These are phyloP conservation scores for Penicillium frequentans DNA, from an alignment of 2,329 filamentous ascomycete species.

Conservation along the genomic window DNA sequence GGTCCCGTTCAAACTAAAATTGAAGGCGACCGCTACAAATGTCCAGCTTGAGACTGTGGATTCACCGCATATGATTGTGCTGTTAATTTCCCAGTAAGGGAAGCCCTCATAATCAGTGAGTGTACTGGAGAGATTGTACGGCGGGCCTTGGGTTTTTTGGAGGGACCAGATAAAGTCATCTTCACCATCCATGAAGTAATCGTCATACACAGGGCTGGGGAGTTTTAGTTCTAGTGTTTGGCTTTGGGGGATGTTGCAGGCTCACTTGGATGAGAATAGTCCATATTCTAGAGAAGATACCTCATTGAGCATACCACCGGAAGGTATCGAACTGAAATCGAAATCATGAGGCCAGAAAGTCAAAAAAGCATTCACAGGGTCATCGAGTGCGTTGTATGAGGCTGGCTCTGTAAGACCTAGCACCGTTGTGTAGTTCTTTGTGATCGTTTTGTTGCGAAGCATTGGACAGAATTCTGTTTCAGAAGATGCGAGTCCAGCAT, in stretches of 20 bases:
- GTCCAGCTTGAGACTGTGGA: not conserved
- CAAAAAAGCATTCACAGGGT: not conserved
- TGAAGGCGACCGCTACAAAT: not conserved
- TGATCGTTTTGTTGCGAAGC: not conserved
- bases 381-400: not conserved
- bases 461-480: not conserved
- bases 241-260: too few species aligned
- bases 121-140: not conserved
- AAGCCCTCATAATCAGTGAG: not conserved
- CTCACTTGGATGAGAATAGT: not conserved
- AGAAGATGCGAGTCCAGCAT: not conserved
- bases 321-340: not conserved
- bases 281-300: not conserved
- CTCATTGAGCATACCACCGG: not conserved
- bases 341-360: not conserved
- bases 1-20: not conserved
- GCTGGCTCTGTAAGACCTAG: not conserved
- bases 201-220: not conserved
- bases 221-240: not conserved
- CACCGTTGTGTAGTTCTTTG: not conserved
- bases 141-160: not conserved
- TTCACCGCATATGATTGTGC: not conserved
- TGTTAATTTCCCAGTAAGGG: not conserved
- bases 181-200: not conserved
- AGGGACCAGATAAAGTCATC: not conserved